Evolutionary conservation across 2,329 filamentous ascomycete species (phyloP), one percentile per base, ranked within the genome.

Genomic region (Nigrospora osmanthi): DNA sequence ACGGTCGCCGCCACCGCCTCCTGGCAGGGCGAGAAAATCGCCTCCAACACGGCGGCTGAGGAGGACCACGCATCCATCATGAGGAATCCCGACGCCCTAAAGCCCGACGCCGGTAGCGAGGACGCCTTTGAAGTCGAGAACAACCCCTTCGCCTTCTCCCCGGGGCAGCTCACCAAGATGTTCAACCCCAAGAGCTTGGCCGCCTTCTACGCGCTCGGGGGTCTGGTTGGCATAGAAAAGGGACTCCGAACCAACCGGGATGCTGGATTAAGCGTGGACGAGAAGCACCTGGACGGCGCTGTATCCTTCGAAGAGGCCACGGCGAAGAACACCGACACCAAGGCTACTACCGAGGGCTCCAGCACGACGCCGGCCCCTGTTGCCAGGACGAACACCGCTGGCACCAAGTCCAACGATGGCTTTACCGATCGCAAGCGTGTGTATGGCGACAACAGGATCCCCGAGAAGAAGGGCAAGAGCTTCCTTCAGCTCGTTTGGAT

Each of bases 101-200:
- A 74, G 41, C 86, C 89, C 0, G 88, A 94, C 58, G 75, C 80
- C 34, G 86, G 87, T 7, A 86, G 82, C 43, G 86, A 90, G 60
- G 72, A 68, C 15, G 87, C 91, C 50, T 95, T 94, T 55, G 56
- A 78, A 13, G 81, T 91, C 11, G 75, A 83, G 6, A 73, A 89
- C 60, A 95, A 93, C 60, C 84, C 85, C 0, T 95, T 95, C 58
- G 89, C 88, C 14, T 95, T 89, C 60, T 80, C 82, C 2, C 86
- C 86, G 3, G 89, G 90, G 13, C 83, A 94, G 58, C 72, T 96
- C 50, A 84, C 82, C 56, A 95, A 95, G 64, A 77, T 95, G 68
- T 80, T 91, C 49, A 93, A 94, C 59, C 90, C 90, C 4, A 95
- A 95, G 69, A 94, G 81, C 49, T 67, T 95, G 47, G 72, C 83